Base-by-base conservation (phyloP, 192 early-diverging fungal genomes). In the Chytriomyces hyalinus region DNA sequence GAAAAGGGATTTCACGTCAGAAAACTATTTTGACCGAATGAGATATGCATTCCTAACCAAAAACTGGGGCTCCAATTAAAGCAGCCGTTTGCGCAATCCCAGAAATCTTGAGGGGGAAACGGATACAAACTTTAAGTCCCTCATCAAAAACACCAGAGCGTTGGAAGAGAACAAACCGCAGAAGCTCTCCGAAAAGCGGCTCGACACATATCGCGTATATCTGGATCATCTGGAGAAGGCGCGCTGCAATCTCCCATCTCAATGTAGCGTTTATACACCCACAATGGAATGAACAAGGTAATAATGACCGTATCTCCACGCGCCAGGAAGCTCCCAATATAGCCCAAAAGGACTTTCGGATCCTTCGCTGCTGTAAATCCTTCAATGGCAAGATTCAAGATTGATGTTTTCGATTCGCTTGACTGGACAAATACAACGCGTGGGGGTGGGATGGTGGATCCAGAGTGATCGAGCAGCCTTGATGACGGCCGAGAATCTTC, bases 301-400 rank as follows among this genome's bases (percentile, higher is more conserved):
- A 94, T 80, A n/a, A 90, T 86, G 49, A 92, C 87, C 6, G 91
- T 90, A 72, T 94, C 92, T 3, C 89, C 91, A 60, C 93, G 84
- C 8, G 92, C 92, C 67, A 92, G 81, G 72, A 91, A 93, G 75
- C 86, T 86, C 5, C 90, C 88, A 4, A 84, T 59, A 67, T 92
- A 92, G 5, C 91, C 92, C 63, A 92, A 79, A 1, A 88, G 75
- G 45, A 94, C 76, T 26, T 84, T 80, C 3, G 85, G 84, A 46
- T 94, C 90, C 13, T 79, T 78, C 5, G 80, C 87, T 26, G 92
- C 91, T n/a, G 75, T 28, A 49, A 93, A n/a, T 8, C 92, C 92
- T 61, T 86, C 84, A 53, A 82, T 80, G 10, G 90, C 85, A 4
- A 80, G 36, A 59, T 77, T 24, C 43, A 5, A 59, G 9, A 78